Conservation (phyloP, 1,284 basidiomycete species). For the Gymnopus androsaceus region DNA sequence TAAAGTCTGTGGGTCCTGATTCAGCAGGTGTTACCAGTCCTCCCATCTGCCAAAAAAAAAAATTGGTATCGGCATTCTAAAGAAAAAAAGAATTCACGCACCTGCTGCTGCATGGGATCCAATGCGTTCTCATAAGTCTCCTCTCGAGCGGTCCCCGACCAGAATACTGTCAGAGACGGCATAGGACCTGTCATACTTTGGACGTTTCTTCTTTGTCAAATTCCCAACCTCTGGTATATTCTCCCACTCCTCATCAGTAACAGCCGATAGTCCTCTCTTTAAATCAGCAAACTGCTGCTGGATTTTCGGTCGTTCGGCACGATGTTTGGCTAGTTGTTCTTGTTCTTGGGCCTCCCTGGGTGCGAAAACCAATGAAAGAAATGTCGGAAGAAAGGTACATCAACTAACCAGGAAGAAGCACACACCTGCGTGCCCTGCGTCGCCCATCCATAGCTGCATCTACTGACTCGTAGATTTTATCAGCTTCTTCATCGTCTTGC, state of each 20-base stretch:
- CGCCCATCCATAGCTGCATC: slow-evolving; percentile 91
- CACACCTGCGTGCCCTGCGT: slow-evolving; percentile 77
- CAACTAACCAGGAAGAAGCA: slow-evolving; percentile 43
- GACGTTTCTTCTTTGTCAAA: slow-evolving; percentile 88
- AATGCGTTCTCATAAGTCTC: slow-evolving; percentile 77
- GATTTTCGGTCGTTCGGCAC: slow-evolving; percentile 85
- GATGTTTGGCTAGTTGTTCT: slow-evolving; percentile 69
- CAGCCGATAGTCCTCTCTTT: slow-evolving; percentile 84
- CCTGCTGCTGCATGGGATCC: slow-evolving; percentile 71
- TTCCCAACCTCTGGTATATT: slow-evolving; percentile 95
- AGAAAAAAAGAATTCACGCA: slow-evolving; percentile 30
- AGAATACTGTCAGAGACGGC: slow-evolving; percentile 93
- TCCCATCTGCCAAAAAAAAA: slow-evolving; percentile 43
- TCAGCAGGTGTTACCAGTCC: slow-evolving; percentile 82
- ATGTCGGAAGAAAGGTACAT: slow-evolving; percentile 27
- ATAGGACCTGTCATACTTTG: slow-evolving; percentile 83
- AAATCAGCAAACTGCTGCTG: slow-evolving; percentile 94
- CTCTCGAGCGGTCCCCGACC: slow-evolving; percentile 77
- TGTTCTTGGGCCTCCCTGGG: slow-evolving; percentile 76
- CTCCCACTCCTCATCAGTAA: slow-evolving; percentile 94
- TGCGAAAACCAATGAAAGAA: slow-evolving; percentile 30
- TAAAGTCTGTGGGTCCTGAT: slow-evolving; percentile 88
- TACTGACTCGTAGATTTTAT: slow-evolving; percentile 90
- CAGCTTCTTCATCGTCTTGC: slow-evolving; percentile 96
- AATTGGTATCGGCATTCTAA: neutral